Evolutionary conservation across 495 filamentous ascomycete genomes (phyloP), one percentile per base, ranked within the genome.

Genomic region (Penicillium robsamsonii): DNA sequence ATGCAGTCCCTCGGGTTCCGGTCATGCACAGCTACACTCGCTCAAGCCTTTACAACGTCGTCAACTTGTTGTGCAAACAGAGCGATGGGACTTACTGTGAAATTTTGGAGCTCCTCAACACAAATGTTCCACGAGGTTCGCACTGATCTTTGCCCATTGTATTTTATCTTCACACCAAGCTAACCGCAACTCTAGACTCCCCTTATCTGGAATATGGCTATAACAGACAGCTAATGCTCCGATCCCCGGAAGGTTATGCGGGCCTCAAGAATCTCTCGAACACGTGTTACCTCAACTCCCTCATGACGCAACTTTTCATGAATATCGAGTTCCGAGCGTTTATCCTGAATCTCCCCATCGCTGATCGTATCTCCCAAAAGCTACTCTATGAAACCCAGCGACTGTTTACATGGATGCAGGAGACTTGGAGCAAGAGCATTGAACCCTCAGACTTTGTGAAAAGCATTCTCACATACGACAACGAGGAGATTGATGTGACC

Each of bases 241-340:
- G 91, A 56, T 86, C 90, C 1, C 69, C 81, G 13, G 87, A 86
- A 41, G 90, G 90, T 25, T 93, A 95, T 64, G 84, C 89, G 17
- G 94, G 94, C 3, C 71, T 99, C 3, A 80, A 77, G 55, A 99
- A 99, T 65, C 80, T 97, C 3, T 93, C 92, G 5, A 96, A 96
- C 66, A 97, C 94, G 7, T 99, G 94, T 74, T 99, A 99, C 67
- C 79, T 97, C 70, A 97, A 97, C 72, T 97, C 94, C 0, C 78
- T 99, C 5, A 82, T 97, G 57, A 94, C 91, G 2, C 95, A 97
- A 66, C 85, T 99, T 1, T 99, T 95, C 76, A 97, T 97, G 92
- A 97, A 99, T 65, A 70, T 89, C 35, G 80, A 83, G 25, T 97
- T 99, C 62, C 84, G 94, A 12, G 81, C 84, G 33, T 96, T 97